Evolutionary conservation across 805 yeast species (phyloP).

Genomic region (Maudiozyma saulgeensis): DNA sequence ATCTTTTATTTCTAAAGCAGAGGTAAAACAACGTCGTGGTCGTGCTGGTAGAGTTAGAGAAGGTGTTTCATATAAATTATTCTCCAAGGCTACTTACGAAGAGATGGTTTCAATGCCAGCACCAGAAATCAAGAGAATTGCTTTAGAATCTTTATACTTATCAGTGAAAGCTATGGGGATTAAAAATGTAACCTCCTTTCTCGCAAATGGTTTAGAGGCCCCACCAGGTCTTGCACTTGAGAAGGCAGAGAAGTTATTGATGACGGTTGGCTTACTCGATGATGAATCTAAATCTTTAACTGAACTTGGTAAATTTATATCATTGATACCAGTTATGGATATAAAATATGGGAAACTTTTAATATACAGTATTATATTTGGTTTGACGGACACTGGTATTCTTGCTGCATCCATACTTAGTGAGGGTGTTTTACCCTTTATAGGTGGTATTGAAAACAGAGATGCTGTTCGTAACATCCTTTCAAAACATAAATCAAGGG

Average conservation of each 20-base stretch:
- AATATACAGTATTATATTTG: constrained; percentile 72
- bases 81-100: constrained; percentile 51
- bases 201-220: constrained; percentile 71
- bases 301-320: constrained; percentile 67
- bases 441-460: constrained; percentile 50
- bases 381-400: constrained; percentile 68
- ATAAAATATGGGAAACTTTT: constrained; percentile 75
- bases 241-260: constrained; percentile 39
- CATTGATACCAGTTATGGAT: constrained; percentile 75
- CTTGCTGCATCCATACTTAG: constrained; percentile 72
- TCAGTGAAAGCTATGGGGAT: constrained; percentile 87
- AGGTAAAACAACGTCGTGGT: constrained; percentile 84
- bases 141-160: constrained; percentile 72
- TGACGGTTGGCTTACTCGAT: constrained; percentile 64
- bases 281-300: constrained; percentile 43
- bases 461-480: constrained; percentile 47
- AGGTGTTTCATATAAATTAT: constrained; percentile 77
- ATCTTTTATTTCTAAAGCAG: constrained; percentile 83
- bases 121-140: constrained; percentile 82
- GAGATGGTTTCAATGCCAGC: constrained; percentile 63
- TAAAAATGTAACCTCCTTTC: constrained; percentile 55
- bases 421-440: constrained; percentile 59
- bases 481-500: constrained; percentile 32
- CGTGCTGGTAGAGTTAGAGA: constrained; percentile 93
- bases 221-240: constrained; percentile 41